Evolutionary conservation across 495 filamentous ascomycete species (phyloP), one percentile per base, ranked within the genome.

Genomic region (Aspergillus ostianus): DNA sequence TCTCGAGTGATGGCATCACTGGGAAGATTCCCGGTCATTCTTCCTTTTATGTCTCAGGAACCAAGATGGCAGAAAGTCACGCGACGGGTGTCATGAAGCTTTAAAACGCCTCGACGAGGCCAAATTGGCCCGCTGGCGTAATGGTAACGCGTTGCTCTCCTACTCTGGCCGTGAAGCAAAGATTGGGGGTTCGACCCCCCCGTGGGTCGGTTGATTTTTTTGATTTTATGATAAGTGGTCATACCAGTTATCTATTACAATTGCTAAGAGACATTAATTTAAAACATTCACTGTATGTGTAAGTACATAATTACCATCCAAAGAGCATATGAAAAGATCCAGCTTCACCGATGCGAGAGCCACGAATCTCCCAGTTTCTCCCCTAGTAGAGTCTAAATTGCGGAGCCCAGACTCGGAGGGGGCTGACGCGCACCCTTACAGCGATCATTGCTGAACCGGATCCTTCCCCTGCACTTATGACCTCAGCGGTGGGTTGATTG

Each of bases 351-450:
- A 26, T 26, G 23, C 23, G 23, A 2, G 23, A 26, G 23, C 23
- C 23, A 26, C 23, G 23, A 26, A 26, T 26, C 23, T 26, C 23
- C n/a, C n/a, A n/a, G n/a, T n/a, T n/a, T n/a, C n/a, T n/a, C n/a
- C n/a, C 23, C 15, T 18, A 20, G 20, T 36, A 36, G 49, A 52
- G 49, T 53, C 53, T 53, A 51, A 53, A 13, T 27, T 32, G 51
- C 56, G 44, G 55, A 55, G 36, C 51, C 32, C 10, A 45, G 27
- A 32, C 21, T 55, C 49, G 7, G 26, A n/a, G 9, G 17, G 56
- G 12, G 32, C 48, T 53, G 61, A 67, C 64, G 64, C 64, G 60
- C 61, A 64, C 52, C 41, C 55, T 47, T 46, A 27, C 54, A 61
- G 60, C 64, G 64, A 67, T 67, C 61, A 21, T 61, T 64, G 47